A percentile compares a stretch with the other conserved stretches of the same genome.
These are phyloP conservation scores for Metschnikowia continentalis DNA, from an alignment of 805 yeast genomes.

Conservation along the genomic window DNA sequence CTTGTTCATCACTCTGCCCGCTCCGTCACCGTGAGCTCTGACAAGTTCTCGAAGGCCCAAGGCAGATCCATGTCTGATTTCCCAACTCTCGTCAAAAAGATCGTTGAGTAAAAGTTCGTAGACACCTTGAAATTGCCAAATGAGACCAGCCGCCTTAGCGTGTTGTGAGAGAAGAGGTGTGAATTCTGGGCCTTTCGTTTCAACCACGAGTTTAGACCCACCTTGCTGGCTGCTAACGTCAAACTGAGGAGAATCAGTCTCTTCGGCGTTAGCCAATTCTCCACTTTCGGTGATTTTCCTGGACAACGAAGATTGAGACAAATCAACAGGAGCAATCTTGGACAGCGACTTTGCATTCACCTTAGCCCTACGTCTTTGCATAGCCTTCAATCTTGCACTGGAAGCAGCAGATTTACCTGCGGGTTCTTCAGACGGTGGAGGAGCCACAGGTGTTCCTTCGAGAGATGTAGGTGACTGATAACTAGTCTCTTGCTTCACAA, in stretches of 20 bases:
- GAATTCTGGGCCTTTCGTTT: slow-evolving; percentile 61
- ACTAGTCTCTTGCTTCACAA: neutral
- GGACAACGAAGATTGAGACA: slow-evolving; percentile 68
- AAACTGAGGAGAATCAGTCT: slow-evolving; percentile 31
- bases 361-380: slow-evolving; percentile 90
- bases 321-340: slow-evolving; percentile 53
- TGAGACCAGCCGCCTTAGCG: slow-evolving; percentile 64
- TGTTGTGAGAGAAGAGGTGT: slow-evolving; percentile 69
- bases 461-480: neutral
- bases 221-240: slow-evolving; percentile 78
- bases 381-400: slow-evolving; percentile 81
- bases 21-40: slow-evolving; percentile 76
- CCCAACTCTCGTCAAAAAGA: slow-evolving; percentile 86
- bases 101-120: slow-evolving; percentile 77
- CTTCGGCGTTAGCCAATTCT: slow-evolving; percentile 18
- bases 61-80: slow-evolving; percentile 92
- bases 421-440: slow-evolving; percentile 15
- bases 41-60: slow-evolving; percentile 86
- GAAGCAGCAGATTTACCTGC: slow-evolving; percentile 28
- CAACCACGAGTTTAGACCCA: slow-evolving; percentile 78
- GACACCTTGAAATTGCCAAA: slow-evolving; percentile 94
- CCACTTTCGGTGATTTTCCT: slow-evolving; percentile 46
- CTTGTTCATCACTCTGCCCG: slow-evolving; percentile 73
- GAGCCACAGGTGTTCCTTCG: neutral
- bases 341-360: slow-evolving; percentile 53